phyloP scores from a whole-genome alignment of 2,329 filamentous ascomycete species.

The Ophiocordyceps camponoti-rufipedis region DNA sequence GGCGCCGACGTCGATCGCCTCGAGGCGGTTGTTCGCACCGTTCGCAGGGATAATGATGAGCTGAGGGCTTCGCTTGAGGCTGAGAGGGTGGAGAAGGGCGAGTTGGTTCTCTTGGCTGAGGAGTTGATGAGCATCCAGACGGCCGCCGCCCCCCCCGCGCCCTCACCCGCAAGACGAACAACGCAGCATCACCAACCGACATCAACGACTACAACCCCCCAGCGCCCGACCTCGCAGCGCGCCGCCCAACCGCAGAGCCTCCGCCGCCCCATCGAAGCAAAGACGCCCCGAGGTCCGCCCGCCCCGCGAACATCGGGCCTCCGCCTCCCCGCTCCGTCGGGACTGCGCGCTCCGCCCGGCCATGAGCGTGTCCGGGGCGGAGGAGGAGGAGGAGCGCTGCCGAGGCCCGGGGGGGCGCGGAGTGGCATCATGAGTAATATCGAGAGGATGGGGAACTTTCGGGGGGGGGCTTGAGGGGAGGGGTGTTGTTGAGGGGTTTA shows the following conservation, averaged over 20 bases:
- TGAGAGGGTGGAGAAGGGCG: conserved; percentile 69
- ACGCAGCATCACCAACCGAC: conserved; percentile 4
- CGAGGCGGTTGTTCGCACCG: conserved; percentile 49
- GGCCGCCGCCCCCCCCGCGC: conserved; percentile 14
- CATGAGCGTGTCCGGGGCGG: conserved; percentile 27
- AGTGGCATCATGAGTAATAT: conserved; percentile 73
- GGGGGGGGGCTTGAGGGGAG: conserved; percentile 10
- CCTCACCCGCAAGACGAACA: conserved; percentile 3
- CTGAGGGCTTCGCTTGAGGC: conserved; percentile 48
- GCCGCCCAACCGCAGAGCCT: not conserved
- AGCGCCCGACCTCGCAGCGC: not conserved
- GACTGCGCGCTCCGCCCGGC: conserved; percentile 27
- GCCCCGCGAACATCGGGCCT: too few species aligned
- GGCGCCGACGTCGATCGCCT: conserved; percentile 61
- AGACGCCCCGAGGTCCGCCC: conserved; percentile 13
- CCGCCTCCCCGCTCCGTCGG: conserved; percentile 30
- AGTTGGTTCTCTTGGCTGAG: conserved; percentile 63
- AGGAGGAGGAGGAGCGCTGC: conserved; percentile 19
- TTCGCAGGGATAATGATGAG: conserved; percentile 51
- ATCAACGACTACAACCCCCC: too few species aligned
- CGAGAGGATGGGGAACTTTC: conserved; percentile 63
- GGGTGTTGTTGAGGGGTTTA: not conserved
- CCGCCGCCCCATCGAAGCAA: conserved; percentile 4
- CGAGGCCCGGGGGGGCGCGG: conserved; percentile 28
- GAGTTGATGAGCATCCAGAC: conserved; percentile 62